Evolutionary conservation across 2,329 filamentous ascomycete species (phyloP).

Genomic region (Sporothrix luriei): DNA sequence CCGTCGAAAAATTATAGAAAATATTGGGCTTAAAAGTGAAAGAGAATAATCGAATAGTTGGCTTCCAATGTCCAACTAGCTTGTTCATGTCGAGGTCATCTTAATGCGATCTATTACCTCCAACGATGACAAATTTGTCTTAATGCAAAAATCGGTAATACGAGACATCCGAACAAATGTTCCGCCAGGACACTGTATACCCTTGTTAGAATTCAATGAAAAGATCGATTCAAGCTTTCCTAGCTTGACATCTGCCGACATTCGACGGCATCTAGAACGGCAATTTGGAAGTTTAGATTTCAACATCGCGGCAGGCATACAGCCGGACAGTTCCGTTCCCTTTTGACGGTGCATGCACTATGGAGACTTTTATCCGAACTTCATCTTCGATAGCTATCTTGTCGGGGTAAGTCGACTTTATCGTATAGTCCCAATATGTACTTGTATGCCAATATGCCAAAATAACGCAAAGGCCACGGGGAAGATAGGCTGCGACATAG

Average conservation of each 20-base stretch:
- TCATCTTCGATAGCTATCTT: neutral
- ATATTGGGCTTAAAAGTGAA: too few relatives aligned
- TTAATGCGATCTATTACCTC: too few relatives aligned
- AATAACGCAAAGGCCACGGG: neutral
- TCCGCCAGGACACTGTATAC: too few relatives aligned
- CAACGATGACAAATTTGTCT: too few relatives aligned
- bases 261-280: neutral
- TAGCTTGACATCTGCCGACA: slow-evolving; percentile 14
- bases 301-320: neutral
- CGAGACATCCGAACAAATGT: too few relatives aligned
- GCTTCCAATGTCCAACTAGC: too few relatives aligned
- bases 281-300: neutral
- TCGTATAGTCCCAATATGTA: neutral
- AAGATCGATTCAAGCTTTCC: too few relatives aligned
- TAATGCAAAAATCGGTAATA: too few relatives aligned
- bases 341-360: neutral
- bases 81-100: too few relatives aligned
- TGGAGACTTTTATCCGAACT: slow-evolving; percentile 6
- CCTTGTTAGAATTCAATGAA: too few relatives aligned
- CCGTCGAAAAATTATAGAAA: too few relatives aligned
- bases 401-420: neutral
- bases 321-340: neutral
- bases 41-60: too few relatives aligned
- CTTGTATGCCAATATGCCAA: neutral
- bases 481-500: neutral